These are phyloP conservation scores for Lunularia cruciata DNA, from an alignment of 225 moss, liverwort and hornwort species.

Conservation along the genomic window DNA sequence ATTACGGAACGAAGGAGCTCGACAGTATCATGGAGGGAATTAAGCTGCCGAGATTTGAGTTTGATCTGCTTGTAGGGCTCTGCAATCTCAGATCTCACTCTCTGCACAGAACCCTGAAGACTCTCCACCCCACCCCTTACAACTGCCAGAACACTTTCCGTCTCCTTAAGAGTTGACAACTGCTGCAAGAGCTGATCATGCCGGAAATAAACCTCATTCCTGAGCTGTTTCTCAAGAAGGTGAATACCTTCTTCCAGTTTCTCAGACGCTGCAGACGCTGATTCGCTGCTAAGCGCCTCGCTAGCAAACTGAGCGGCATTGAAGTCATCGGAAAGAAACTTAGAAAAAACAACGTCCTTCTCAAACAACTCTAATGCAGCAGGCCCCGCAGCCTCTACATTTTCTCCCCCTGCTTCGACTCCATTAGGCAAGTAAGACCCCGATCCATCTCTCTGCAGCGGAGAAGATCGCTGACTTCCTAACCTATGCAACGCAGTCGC, in stretches of 20 bases:
- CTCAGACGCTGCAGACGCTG: conserved; percentile 92
- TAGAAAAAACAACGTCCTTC: conserved; percentile 75
- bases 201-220: conserved; percentile 79
- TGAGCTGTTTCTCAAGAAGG: conserved; percentile 90
- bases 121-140: conserved; percentile 86
- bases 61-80: conserved; percentile 96
- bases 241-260: conserved; percentile 91
- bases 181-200: conserved; percentile 90
- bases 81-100: conserved; percentile 92
- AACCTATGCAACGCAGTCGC: conserved; percentile 49
- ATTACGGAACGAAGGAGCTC: conserved; percentile 90
- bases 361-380: conserved; percentile 87
- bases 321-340: conserved; percentile 86
- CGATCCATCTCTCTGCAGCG: conserved; percentile 56
- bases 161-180: conserved; percentile 90
- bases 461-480: conserved; percentile 59
- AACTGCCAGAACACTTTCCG: conserved; percentile 89
- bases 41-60: conserved; percentile 74
- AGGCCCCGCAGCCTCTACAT: conserved; percentile 57
- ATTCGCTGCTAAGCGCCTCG: conserved; percentile 83
- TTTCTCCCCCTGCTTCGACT: conserved; percentile 52
- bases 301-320: conserved; percentile 91
- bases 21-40: conserved; percentile 82
- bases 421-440: conserved; percentile 38
- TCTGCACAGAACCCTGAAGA: conserved; percentile 83